These are phyloP conservation scores for Fusarium heterosporum DNA, from an alignment of 2,329 filamentous ascomycete genomes.

Conservation along the genomic window DNA sequence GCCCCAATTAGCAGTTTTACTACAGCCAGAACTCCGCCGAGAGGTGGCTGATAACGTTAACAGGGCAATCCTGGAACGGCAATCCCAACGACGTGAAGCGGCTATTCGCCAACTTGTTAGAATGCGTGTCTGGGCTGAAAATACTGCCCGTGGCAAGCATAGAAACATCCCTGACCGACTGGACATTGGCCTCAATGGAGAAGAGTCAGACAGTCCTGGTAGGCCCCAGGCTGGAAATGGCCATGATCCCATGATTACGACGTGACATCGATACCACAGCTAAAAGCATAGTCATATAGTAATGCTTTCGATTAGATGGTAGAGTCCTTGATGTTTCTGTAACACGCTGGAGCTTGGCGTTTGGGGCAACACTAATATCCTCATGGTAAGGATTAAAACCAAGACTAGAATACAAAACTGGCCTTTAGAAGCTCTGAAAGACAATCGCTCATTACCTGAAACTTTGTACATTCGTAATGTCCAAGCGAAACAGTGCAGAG, in stretches of 20 bases:
- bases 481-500: constrained; percentile 6
- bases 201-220: constrained; percentile 49
- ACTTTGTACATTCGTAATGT: not conserved
- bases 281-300: constrained; percentile 19
- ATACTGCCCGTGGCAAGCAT: constrained; percentile 60
- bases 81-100: constrained; percentile 80
- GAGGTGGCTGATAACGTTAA: constrained; percentile 92
- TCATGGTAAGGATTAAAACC: constrained; percentile 28
- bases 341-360: constrained; percentile 38
- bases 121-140: constrained; percentile 87
- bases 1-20: constrained; percentile 77
- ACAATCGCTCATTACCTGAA: not conserved
- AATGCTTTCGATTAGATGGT: constrained; percentile 34
- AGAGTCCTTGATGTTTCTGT: constrained; percentile 17
- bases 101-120: constrained; percentile 85
- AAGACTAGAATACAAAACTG: constrained; percentile 15
- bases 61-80: constrained; percentile 81
- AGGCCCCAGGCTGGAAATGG: constrained; percentile 54
- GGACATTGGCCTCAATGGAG: constrained; percentile 54
- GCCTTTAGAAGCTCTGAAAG: constrained; percentile 33
- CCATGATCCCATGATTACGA: constrained; percentile 66
- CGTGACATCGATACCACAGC: constrained; percentile 49
- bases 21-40: constrained; percentile 82
- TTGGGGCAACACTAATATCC: constrained; percentile 32
- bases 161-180: constrained; percentile 51